These are phyloP conservation scores for Chytridium lagenaria DNA, from an alignment of 371 early-diverging fungal species.

Conservation along the genomic window DNA sequence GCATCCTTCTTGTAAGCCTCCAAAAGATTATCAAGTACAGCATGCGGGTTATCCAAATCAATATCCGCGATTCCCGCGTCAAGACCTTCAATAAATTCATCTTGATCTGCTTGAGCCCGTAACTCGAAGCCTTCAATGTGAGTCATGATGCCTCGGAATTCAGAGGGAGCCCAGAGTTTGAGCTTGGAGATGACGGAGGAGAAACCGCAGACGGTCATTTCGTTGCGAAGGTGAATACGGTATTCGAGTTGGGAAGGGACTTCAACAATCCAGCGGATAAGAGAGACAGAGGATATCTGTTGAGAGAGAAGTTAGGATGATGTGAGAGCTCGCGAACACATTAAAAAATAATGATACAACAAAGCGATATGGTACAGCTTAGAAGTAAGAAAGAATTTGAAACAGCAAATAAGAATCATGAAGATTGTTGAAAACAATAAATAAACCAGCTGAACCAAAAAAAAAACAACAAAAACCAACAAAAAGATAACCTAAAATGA, in stretches of 20 bases:
- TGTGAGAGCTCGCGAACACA: background rate
- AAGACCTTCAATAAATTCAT: constrained; percentile 45
- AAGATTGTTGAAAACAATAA: too few relatives aligned
- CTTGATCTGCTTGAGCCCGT: constrained; percentile 37
- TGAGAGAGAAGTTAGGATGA: too few relatives aligned
- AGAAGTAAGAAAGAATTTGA: too few relatives aligned
- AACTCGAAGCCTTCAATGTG: constrained; percentile 45
- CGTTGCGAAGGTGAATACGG: constrained; percentile 48
- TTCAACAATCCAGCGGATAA: constrained; percentile 47
- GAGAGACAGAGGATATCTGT: constrained; percentile 42
- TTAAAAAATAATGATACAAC: background rate
- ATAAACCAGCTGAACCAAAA: too few relatives aligned
- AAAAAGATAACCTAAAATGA: too few relatives aligned
- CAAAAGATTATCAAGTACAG: constrained; percentile 35
- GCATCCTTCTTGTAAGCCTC: constrained; percentile 26
- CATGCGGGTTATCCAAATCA: constrained; percentile 44
- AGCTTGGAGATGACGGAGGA: constrained; percentile 30
- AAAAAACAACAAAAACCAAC: too few relatives aligned
- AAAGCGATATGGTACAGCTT: too few relatives aligned
- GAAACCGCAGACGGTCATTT: constrained; percentile 44
- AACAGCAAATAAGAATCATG: too few relatives aligned
- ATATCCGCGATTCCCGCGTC: constrained; percentile 34
- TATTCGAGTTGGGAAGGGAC: constrained; percentile 49
- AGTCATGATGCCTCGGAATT: constrained; percentile 42
- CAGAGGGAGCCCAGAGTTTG: constrained; percentile 43